Evolutionary conservation across 1,139 yeast genomes (phyloP).

Genomic region (Scheffersomyces illinoinensis): DNA sequence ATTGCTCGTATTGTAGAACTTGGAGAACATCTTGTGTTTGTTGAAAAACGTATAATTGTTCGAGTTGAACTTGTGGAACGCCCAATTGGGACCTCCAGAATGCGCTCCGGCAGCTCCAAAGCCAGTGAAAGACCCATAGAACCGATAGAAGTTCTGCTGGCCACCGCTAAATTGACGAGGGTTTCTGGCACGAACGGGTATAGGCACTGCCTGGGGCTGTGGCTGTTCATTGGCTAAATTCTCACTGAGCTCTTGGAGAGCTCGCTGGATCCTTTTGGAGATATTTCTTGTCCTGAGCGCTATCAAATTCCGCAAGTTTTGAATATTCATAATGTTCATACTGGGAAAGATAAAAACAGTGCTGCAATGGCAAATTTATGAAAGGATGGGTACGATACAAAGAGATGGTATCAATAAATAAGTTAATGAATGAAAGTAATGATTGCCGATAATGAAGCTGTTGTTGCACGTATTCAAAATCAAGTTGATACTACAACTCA

Average conservation of each 20-base stretch:
- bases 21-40: slow-evolving; percentile 11
- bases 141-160: not conserved
- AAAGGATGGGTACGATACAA: not conserved
- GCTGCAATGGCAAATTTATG: too few species aligned
- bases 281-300: slow-evolving; percentile 26
- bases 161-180: slow-evolving; percentile 7
- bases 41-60: slow-evolving; percentile 8
- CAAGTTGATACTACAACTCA: not conserved
- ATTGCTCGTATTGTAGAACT: slow-evolving; percentile 12
- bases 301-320: slow-evolving; percentile 12
- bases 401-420: too few species aligned
- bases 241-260: slow-evolving; percentile 33
- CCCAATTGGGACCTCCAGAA: not conserved
- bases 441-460: too few species aligned
- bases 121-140: not conserved
- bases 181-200: slow-evolving; percentile 27
- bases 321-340: not conserved
- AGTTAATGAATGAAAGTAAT: not conserved
- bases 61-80: slow-evolving; percentile 5
- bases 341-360: not conserved
- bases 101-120: not conserved
- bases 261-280: slow-evolving; percentile 28
- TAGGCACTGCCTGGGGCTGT: slow-evolving; percentile 16
- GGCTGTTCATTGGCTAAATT: slow-evolving; percentile 15
- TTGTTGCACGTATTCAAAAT: not conserved